Base-by-base conservation (phyloP, 176 grass and related monocot species). In the Dendrocalamus sinicus region DNA sequence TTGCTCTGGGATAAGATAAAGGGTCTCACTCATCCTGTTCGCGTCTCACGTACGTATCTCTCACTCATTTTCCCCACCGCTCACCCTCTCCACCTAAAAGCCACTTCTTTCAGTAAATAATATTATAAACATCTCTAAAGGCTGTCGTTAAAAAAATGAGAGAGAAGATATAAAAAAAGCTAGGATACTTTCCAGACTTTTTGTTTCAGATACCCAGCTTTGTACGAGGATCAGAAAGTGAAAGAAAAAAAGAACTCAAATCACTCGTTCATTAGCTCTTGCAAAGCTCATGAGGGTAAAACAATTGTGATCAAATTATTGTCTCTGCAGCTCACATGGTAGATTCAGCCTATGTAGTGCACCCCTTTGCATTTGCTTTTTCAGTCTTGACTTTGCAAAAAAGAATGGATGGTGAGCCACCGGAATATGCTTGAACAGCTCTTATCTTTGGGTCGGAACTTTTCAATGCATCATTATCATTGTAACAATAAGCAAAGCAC, bases 141-240 rank as follows among this genome's bases (percentile, higher is more conserved):
- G 30, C 24, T 63, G 12, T 22, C 22, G 39, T 44, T 13, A 55
- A 40, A 35, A 73, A 19, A n/a, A 12, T 32, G 47, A 12, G 14
- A 80, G 59, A 23, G 8, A 26, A 35, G 32, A 10, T 23, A 12
- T 0, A 23, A 13, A 55, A 55, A 78, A 63, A 86, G 64, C 9
- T 30, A n/a, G 22, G 8, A 23, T 54, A n/a, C 55, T 65, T 90
- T 86, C 65, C 39, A 3, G 9, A 32, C 58, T 19, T 65, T 16
- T 48, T 48, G 77, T 81, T 44, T 39, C 44, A 32, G 70, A 66
- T 85, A 32, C 65, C 17, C 67, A 78, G 4, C 55, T 86, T 77
- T 90, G 30, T 51, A 15, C 24, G 26, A 76, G 54, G 6, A 72
- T 54, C 17, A 86, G 84, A 90, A 86, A 50, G 63, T 62, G 55